Evolutionary conservation across 768 basidiomycete genomes (phyloP), one percentile per base, ranked within the genome.

Genomic region (Amanita molliuscula): DNA sequence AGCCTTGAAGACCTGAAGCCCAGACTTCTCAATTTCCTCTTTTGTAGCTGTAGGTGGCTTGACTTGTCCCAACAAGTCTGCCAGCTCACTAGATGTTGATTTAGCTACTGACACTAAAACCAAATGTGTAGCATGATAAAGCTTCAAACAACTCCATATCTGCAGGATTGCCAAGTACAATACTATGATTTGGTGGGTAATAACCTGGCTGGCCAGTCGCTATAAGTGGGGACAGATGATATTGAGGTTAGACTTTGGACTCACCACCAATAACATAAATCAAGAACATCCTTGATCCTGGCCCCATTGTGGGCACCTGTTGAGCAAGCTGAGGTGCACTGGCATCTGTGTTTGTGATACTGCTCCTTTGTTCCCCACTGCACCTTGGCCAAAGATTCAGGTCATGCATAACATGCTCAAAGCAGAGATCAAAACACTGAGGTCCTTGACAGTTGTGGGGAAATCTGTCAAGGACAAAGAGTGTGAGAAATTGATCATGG

Each of bases 241-340:
- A 28, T 26, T 15, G 7, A 31, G 8, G n/a, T n/a, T 31, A 16
- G 28, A 25, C 13, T 7, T 29, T 15, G 8, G 7, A 64, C 75
- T 44, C 54, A 79, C 85, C 86, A 46, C 88, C 87, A 61, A 90
- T 88, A 53, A 94, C 90, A 66, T 90, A 93, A 50, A 94, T 91
- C 64, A 92, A 71, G 66, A 92, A 92, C 15, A 88, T 92, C 55
- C 88, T 67, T 40, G 81, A 80, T 6, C 70, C 72, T 41, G 66
- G 60, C 1, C 49, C 53, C 55, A 48, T 35, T 29, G 33, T 46
- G 16, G 53, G 55, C 47, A 35, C 43, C n/a, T 45, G 55, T 49
- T 40, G 59, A 41, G 26, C 58, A 58, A 26, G 51, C 18, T 48
- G 47, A 9, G 52, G 44, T 18, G 44, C 56, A 33, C 55, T 53